Percentiles rank a stretch among this genome's conserved stretches.
Evolutionary conservation across 208 protist genomes (phyloP).

Genomic region (Acanthamoeba divionensis): DNA sequence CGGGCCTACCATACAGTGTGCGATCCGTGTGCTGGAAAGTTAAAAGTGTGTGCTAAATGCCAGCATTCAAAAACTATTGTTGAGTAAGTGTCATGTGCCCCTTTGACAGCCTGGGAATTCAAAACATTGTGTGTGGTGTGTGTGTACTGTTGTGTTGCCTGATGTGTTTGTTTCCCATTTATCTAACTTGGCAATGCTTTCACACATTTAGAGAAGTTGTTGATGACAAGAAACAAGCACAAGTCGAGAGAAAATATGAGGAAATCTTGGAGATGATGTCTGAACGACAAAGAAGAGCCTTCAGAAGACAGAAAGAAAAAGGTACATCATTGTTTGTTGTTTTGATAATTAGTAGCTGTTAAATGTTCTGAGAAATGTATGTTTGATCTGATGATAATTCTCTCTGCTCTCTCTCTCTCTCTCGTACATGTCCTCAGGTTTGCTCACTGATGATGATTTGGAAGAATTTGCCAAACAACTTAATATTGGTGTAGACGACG

Average conservation of each 20-base stretch:
- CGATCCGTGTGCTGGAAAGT: conserved; percentile 64
- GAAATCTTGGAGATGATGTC: conserved; percentile 59
- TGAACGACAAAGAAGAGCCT: conserved; percentile 75
- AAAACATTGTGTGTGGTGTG: background rate
- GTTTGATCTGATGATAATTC: background rate
- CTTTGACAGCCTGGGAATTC: background rate
- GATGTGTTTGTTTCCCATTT: too few species aligned
- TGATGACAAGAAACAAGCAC: conserved; percentile 26
- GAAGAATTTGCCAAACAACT: background rate
- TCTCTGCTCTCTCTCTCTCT: background rate
- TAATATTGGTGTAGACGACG: conserved; percentile 42
- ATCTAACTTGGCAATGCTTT: background rate
- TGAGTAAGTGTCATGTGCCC: conserved; percentile 52
- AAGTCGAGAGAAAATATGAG: conserved; percentile 49
- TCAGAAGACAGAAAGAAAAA: conserved; percentile 61
- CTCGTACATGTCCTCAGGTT: background rate
- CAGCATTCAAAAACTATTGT: conserved; percentile 67
- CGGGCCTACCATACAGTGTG: conserved; percentile 79
- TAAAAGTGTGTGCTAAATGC: conserved; percentile 79
- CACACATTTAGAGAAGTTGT: conserved; percentile 38
- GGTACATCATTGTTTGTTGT: background rate
- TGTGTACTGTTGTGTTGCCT: background rate
- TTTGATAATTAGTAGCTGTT: background rate
- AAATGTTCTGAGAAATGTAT: background rate
- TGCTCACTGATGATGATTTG: conserved; percentile 34